Conservation (phyloP, 2,329 filamentous ascomycete species). For the Septoria linicola region DNA sequence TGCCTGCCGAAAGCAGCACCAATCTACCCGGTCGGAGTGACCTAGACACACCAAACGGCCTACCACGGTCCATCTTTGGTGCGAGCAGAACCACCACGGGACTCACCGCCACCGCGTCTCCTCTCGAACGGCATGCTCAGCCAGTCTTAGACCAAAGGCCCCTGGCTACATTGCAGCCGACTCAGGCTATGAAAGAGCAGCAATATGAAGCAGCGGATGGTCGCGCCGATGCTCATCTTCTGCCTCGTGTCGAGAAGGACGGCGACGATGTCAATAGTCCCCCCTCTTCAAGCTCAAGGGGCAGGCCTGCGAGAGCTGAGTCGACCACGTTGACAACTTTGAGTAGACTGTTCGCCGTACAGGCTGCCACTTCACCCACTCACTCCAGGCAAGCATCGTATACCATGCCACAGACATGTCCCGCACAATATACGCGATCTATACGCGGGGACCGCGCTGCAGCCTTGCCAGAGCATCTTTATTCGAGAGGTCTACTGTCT, state of each 20-base stretch:
- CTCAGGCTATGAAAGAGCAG: conserved; percentile 18
- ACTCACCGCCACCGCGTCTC: conserved; percentile 8
- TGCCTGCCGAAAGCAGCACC: conserved; percentile 5
- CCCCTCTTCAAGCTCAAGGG: conserved; percentile 34
- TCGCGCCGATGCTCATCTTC: conserved; percentile 21
- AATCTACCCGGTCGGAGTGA: conserved; percentile 13
- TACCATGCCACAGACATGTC: conserved; percentile 29
- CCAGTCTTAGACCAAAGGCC: conserved; percentile 7
- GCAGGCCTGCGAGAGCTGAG: conserved; percentile 34
- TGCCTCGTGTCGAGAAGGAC: conserved; percentile 50
- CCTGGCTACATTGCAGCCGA: conserved; percentile 13
- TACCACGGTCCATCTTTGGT: conserved; percentile 25
- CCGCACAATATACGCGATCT: conserved; percentile 24
- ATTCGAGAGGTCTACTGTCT: conserved; percentile 52
- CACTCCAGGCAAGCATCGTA: conserved; percentile 46
- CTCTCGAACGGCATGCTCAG: conserved; percentile 8
- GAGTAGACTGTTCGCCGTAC: conserved; percentile 47
- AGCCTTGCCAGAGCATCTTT: conserved; percentile 52
- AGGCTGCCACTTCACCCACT: conserved; percentile 38
- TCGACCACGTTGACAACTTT: conserved; percentile 46
- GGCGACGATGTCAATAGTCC: conserved; percentile 49
- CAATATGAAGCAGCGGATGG: conserved; percentile 19
- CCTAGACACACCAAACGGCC: conserved; percentile 21
- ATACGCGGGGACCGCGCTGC: conserved; percentile 29
- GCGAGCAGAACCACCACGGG: conserved; percentile 15